A percentile compares a stretch with the other conserved stretches of the same genome.
Conservation (phyloP, 768 basidiomycete species). For the Nevesoporus exiguus region DNA sequence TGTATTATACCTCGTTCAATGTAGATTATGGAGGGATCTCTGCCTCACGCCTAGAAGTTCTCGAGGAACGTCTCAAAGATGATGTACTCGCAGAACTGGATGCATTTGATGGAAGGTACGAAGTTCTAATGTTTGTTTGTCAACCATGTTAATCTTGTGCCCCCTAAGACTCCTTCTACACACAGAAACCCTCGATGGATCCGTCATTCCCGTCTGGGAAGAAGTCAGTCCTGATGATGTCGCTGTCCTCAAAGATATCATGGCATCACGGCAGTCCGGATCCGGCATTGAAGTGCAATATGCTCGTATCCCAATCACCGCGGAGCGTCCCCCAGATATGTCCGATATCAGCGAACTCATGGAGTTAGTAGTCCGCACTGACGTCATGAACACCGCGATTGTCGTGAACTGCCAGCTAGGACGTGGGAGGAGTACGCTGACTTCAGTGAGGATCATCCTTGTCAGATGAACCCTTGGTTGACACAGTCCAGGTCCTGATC, state of each 20-base stretch:
- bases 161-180: conserved; percentile 72
- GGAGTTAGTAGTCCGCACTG: conserved; percentile 68
- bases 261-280: conserved; percentile 53
- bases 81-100: conserved; percentile 85
- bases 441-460: conserved; percentile 55
- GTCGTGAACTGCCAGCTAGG: conserved; percentile 96
- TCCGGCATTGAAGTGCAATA: conserved; percentile 67
- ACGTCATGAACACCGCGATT: conserved; percentile 70
- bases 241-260: conserved; percentile 82
- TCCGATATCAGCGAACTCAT: conserved; percentile 73
- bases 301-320: conserved; percentile 87
- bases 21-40: conserved; percentile 95
- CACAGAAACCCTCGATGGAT: conserved; percentile 81
- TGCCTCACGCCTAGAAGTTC: conserved; percentile 77
- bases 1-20: background rate
- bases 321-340: conserved; percentile 78
- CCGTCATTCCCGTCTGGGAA: conserved; percentile 94
- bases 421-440: conserved; percentile 84
- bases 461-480: background rate
- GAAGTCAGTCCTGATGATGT: conserved; percentile 71
- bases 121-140: background rate
- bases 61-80: conserved; percentile 85
- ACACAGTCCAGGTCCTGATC: conserved; percentile 59
- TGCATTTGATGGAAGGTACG: conserved; percentile 78
- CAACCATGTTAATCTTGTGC: conserved; percentile 1